Evolutionary conservation across 768 basidiomycete genomes (phyloP), one percentile per base, ranked within the genome.

Genomic region (Tulasnella sp.): DNA sequence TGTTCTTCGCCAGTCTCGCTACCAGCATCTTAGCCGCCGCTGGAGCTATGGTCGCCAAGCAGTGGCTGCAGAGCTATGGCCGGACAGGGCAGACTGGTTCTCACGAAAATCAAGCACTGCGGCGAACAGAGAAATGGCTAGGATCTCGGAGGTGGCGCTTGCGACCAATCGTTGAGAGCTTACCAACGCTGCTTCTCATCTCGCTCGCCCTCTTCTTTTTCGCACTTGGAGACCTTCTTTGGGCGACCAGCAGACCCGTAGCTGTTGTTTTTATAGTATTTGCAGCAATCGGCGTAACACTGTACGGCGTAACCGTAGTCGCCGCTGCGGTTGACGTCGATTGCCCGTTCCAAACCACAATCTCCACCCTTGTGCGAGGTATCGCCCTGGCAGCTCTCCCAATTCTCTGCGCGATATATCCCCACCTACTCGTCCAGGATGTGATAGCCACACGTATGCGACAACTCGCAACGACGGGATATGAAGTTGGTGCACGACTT

Each of bases 161-260:
- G 15, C 9, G 24, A 19, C 21, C 45, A n/a, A 46, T 57, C 55
- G 44, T 57, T 25, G 42, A 49, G 11, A 48, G 25, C 7, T 42
- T 57, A 10, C 55, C 55, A 10, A 45, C 21, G 21, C n/a, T 57
- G 44, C 55, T 57, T 21, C 48, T 45, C 8, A 21, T 57, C 45
- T 44, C 55, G 4, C 42, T 57, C 45, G 11, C 31, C 5, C 55
- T 57, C 19, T 57, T 57, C 43, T 48, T 57, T 21, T 11, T n/a
- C 3, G 55, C 41, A 19, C 43, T 57, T 7, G 4, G n/a, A 3
- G 11, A 11, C 22, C 31, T 52, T 42, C 17, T 57, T 11, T 57
- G 21, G n/a, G 3, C 22, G 4, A 46, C 44, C 43, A 57, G 44
- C 55, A 3, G 12, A 19, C 22, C 21, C 11, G 55, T 57, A 17